Percentiles rank a stretch among this genome's conserved stretches.
phyloP scores from a whole-genome alignment of 495 filamentous ascomycete species.

The Penicillium atrosanguineum region DNA sequence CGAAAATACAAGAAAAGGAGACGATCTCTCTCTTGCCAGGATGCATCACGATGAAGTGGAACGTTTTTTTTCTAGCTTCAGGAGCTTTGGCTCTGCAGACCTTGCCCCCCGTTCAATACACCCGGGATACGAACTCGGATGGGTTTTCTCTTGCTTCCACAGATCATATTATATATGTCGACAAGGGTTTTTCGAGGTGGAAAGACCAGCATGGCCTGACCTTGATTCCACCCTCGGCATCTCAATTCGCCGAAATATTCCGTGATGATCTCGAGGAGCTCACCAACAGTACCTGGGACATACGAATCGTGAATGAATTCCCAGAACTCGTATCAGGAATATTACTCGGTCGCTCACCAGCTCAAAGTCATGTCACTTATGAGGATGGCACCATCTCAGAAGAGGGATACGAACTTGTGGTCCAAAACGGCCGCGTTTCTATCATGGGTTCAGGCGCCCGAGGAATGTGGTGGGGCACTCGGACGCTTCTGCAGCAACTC shows the following conservation, averaged over 20 bases:
- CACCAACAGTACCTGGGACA: conserved; percentile 28
- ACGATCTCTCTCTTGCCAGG: not conserved
- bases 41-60: conserved; percentile 13
- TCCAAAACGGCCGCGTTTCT: conserved; percentile 26
- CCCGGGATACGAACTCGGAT: not conserved
- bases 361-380: conserved; percentile 33
- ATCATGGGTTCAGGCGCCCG: conserved; percentile 48
- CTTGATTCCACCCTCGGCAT: conserved; percentile 49
- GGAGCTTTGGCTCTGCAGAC: conserved; percentile 20
- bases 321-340: conserved; percentile 30
- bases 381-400: conserved; percentile 44
- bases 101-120: conserved; percentile 12
- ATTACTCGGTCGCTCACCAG: conserved; percentile 25
- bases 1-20: not conserved
- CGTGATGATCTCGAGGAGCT: conserved; percentile 41
- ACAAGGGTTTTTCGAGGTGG: conserved; percentile 15
- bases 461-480: conserved; percentile 57
- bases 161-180: conserved; percentile 23
- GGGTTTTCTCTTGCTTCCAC: conserved; percentile 14
- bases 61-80: conserved; percentile 1
- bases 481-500: conserved; percentile 50
- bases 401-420: conserved; percentile 47
- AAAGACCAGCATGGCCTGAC: conserved; percentile 43
- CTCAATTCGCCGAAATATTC: conserved; percentile 49
- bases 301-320: conserved; percentile 21